Evolutionary conservation across 1,284 basidiomycete species (phyloP).

Genomic region (Apiotrichum laibachii): DNA sequence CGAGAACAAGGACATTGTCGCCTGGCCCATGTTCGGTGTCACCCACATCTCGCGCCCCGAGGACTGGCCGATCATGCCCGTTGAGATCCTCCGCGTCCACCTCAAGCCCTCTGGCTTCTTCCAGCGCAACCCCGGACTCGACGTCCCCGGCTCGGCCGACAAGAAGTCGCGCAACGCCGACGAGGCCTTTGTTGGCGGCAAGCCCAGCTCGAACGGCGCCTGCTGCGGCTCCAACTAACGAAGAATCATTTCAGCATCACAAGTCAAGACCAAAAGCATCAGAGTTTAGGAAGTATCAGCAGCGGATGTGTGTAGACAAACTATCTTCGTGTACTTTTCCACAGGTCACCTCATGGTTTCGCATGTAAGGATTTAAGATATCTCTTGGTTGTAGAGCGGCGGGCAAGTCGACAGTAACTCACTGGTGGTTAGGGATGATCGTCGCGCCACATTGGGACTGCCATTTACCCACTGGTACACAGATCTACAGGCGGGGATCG

Average conservation of each 20-base stretch:
- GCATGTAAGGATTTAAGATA: too few species aligned
- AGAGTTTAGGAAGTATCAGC: not conserved
- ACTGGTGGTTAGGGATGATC: too few species aligned
- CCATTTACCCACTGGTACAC: too few species aligned
- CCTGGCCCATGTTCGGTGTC: constrained; percentile 50
- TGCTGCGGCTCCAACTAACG: constrained; percentile 3
- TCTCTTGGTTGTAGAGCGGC: too few species aligned
- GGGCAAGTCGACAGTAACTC: too few species aligned
- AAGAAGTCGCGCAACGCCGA: constrained; percentile 36
- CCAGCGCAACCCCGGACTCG: constrained; percentile 39
- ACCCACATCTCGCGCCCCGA: constrained; percentile 39
- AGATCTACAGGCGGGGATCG: too few species aligned
- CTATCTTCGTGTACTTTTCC: not conserved
- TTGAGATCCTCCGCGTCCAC: constrained; percentile 67
- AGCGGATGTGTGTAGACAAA: not conserved
- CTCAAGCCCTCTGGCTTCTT: constrained; percentile 84
- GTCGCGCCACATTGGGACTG: too few species aligned
- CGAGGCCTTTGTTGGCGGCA: constrained; percentile 31
- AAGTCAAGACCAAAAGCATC: not conserved
- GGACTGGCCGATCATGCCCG: constrained; percentile 69
- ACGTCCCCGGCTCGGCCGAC: constrained; percentile 36
- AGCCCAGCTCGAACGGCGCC: constrained; percentile 5
- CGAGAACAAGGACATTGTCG: constrained; percentile 72
- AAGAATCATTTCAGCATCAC: not conserved
- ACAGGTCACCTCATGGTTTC: too few species aligned